Base-by-base conservation (phyloP, 1,284 basidiomycete species). In the Chalciporus sp. region DNA sequence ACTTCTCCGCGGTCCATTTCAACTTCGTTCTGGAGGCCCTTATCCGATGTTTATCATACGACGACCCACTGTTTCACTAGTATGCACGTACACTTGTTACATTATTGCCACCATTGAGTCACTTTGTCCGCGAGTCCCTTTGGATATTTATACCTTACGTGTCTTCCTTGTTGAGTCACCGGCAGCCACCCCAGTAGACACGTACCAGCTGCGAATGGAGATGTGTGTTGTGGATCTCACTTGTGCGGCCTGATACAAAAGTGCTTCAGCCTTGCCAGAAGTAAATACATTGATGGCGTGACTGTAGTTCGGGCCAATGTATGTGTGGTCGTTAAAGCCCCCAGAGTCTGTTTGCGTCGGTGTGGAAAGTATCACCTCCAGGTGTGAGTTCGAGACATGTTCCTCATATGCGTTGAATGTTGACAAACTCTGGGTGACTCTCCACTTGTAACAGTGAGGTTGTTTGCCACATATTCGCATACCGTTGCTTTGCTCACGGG, bases 11-110 rank as follows among this genome's bases (percentile, higher is more conserved):
- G 7, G 58, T 49, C 20, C 40, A 50, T n/a, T 11, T 3, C 17
- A 39, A 9, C n/a, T 35, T 41, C 48, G 27, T 49, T 50, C 45
- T n/a, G 41, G 47, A 54, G 50, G 42, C 53, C 56, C 56, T 60
- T 66, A 61, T 65, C 63, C 48, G 41, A 35, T 67, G 54, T 58
- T 63, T 67, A 67, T 68, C 29, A 49, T n/a, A 10, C 31, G 14
- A 23, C 53, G 44, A 12, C 37, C 42, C 45, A 49, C 23, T 67
- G 67, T 64, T 59, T 57, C 51, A 58, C 45, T 62, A 61, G 53
- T 23, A 54, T 51, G 52, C 40, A 54, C 42, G 42, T 47, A 61
- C 53, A 42, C 26, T 19, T 62, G 52, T 65, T 54, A 37, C 53
- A 50, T 28, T 61, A 68, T 37, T 58, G 31, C 37, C 44, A 9